Evolutionary conservation across 441 rosid species (phyloP), one percentile per base, ranked within the genome.

Genomic region (Hura crepitans): DNA sequence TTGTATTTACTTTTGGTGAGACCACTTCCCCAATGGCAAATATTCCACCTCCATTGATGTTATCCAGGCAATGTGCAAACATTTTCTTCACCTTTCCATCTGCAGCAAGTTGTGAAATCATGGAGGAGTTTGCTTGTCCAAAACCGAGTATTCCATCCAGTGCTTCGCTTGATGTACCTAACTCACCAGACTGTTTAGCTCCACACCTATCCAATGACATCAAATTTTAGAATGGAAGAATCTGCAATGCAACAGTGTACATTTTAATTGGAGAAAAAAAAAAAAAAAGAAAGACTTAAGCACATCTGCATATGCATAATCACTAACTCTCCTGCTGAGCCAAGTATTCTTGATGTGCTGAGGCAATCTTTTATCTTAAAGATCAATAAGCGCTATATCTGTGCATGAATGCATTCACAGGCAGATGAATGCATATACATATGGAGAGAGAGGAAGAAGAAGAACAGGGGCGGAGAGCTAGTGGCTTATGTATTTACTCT

Each of bases 21-120:
- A 87, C 91, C 28, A 94, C 82, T 70, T 92, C 87, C 45, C 97
- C 97, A 49, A 89, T 87, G 64, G 95, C 87, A 71, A 95, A 95
- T 37, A 92, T 89, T 72, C 99, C 97, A 5, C 97, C 97, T 53
- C 97, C 97, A 9, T 82, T 65, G 51, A 57, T 59, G 72, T 78
- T 88, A 72, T 95, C 96, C 82, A 95, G 77, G 80, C 97, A 95
- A 80, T 95, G 99, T 4, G 93, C 85, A 86, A 90, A 92, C 69
- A 76, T 65, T 69, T 75, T 84, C 81, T 86, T 92, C 20, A 90
- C 92, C 69, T 80, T 87, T 74, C 93, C 84, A 42, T 87, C 83
- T 6, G 87, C 80, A 78, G 96, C 92, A 64, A 92, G 80, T 81
- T 95, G 99, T 15, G 95, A 89, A 75, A 89, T 78, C 83, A 92